These are phyloP conservation scores for Peniophora sp. DNA, from an alignment of 1,284 basidiomycete species.

Conservation along the genomic window DNA sequence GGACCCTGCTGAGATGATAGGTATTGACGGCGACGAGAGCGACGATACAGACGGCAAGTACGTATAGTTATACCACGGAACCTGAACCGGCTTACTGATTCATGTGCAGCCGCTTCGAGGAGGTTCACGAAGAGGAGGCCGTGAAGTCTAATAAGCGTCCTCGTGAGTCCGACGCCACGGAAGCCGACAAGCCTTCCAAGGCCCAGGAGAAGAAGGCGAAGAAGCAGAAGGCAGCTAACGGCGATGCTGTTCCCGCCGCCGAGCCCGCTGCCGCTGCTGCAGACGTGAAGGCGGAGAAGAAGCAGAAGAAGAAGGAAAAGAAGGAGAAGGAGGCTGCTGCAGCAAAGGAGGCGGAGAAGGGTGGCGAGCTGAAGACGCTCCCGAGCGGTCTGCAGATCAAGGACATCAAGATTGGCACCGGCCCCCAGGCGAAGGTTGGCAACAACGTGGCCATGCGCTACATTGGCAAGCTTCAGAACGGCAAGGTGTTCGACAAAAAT, in stretches of 20 bases:
- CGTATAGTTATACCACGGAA: background rate
- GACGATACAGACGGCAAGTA: slow-evolving; percentile 23
- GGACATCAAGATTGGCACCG: slow-evolving; percentile 75
- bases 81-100: background rate
- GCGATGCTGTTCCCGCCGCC: slow-evolving; percentile 42
- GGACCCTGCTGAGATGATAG: slow-evolving; percentile 43
- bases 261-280: slow-evolving; percentile 23
- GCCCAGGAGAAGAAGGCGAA: slow-evolving; percentile 66
- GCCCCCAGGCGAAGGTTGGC: slow-evolving; percentile 81
- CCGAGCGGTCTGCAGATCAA: slow-evolving; percentile 72
- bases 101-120: slow-evolving; percentile 53
- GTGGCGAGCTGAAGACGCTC: slow-evolving; percentile 43
- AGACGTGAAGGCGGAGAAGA: slow-evolving; percentile 30
- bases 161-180: slow-evolving; percentile 43
- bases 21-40: slow-evolving; percentile 46
- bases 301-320: slow-evolving; percentile 34
- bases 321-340: slow-evolving; percentile 25
- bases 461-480: slow-evolving; percentile 81
- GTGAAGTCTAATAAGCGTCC: slow-evolving; percentile 47
- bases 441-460: slow-evolving; percentile 84
- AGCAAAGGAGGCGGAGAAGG: slow-evolving; percentile 42
- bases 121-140: slow-evolving; percentile 29
- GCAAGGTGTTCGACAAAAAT: slow-evolving; percentile 87
- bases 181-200: slow-evolving; percentile 42
- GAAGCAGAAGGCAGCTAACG: slow-evolving; percentile 63